These are phyloP conservation scores for Eucalyptus rudis DNA, from an alignment of 345 rosid genomes.

Conservation along the genomic window DNA sequence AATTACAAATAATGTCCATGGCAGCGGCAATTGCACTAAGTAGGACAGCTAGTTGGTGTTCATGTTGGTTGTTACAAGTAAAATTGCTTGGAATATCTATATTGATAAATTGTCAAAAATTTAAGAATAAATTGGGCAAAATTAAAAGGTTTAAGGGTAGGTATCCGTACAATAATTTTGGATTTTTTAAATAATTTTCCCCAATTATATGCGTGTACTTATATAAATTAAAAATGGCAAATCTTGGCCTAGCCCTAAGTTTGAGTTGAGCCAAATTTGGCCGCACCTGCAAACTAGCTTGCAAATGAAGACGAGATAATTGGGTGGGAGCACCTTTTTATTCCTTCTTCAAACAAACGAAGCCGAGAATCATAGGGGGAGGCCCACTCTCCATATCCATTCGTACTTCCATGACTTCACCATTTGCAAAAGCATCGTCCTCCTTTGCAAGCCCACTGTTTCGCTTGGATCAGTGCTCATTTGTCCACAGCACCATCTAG, in stretches of 20 bases:
- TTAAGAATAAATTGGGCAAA: neutral
- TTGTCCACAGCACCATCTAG: neutral
- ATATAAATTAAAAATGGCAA: neutral
- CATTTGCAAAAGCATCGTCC: neutral
- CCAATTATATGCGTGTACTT: neutral
- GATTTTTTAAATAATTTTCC: neutral
- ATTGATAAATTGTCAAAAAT: neutral
- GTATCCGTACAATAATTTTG: neutral
- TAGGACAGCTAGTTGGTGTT: accelerated
- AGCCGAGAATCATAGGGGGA: neutral
- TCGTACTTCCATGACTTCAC: neutral
- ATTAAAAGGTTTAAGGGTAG: neutral
- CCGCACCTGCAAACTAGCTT: neutral
- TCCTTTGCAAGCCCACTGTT: neutral
- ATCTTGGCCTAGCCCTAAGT: neutral
- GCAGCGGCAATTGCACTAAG: accelerated
- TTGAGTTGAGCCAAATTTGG: neutral
- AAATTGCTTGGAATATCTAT: neutral
- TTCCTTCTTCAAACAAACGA: neutral
- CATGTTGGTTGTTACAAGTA: accelerated
- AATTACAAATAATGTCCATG: neutral
- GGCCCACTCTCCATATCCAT: neutral
- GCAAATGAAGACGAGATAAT: neutral
- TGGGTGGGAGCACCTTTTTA: neutral
- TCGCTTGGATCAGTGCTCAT: neutral